Evolutionary conservation across 2,329 filamentous ascomycete genomes (phyloP), one percentile per base, ranked within the genome.

Genomic region (Apiospora arundinis): DNA sequence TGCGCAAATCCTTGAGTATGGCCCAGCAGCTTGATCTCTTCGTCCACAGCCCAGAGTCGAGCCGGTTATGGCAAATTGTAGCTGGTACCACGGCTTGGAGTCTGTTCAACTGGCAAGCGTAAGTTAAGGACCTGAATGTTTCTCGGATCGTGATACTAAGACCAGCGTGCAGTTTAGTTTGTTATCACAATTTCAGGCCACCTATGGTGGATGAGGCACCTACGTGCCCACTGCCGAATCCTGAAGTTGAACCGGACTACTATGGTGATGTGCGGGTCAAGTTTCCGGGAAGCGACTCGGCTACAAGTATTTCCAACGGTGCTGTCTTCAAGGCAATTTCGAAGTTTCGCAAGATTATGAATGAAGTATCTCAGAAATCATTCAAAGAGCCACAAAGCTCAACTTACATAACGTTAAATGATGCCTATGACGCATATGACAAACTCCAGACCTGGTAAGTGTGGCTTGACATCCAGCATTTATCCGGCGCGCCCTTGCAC

Each of bases 191-290:
- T 9, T 77, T 77, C 70, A 71, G 74, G 7, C 67, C 74, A 8
- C 81, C 82, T 0, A 63, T 79, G 0, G 52, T 84, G 16, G 73
- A 74, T 40, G 67, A 75, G 4, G 79, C 80, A 0, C 82, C 82
- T 0, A 37, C 68, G 2, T 77, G 76, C 71, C 74, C 72, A 3
- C 72, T 84, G 1, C 82, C 81, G 11, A 76, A 80, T 28, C 73
- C 77, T 0, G 65, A 70, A 3, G 14, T 75, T 0, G 73, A 78
- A 7, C 1, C 73, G 0, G 63, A 68, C 0, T 83, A 78, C 76
- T 83, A 82, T 42, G 80, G 81, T 5, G 82, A 84, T 63, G 74
- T 82, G 2, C 80, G 77, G 76, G 71, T 83, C 0, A 80, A 76
- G 25, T 84, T 84, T 69, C 82, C 82, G 0, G 44, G 76, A 7